phyloP scores from a whole-genome alignment of 2,329 filamentous ascomycete genomes.

The Calonectria leucothoes region DNA sequence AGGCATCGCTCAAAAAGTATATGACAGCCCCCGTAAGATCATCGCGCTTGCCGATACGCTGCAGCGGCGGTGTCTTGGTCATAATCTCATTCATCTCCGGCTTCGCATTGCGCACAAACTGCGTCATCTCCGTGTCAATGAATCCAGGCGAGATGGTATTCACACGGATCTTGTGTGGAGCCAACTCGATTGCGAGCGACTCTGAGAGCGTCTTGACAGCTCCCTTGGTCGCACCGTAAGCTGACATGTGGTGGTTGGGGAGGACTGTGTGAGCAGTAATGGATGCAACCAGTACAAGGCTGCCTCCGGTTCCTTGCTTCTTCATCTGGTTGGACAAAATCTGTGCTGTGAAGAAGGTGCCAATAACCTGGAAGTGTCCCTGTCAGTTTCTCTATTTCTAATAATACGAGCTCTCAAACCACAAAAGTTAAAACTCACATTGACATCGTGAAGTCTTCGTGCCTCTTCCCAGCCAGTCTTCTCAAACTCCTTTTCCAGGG shows the following conservation, averaged over 20 bases:
- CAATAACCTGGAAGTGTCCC: constrained; percentile 44
- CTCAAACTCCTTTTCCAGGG: constrained; percentile 54
- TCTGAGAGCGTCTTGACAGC: constrained; percentile 51
- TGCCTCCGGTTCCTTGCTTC: constrained; percentile 49
- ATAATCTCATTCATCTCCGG: constrained; percentile 46
- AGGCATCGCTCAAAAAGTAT: constrained; percentile 55
- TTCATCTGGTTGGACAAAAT: constrained; percentile 50
- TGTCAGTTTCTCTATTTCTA: neutral
- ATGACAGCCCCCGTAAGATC: constrained; percentile 54
- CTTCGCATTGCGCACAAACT: constrained; percentile 41
- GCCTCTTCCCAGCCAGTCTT: constrained; percentile 55
- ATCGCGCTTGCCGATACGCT: constrained; percentile 51
- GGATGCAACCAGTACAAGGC: constrained; percentile 44
- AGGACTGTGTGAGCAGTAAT: constrained; percentile 16
- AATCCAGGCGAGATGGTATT: constrained; percentile 51
- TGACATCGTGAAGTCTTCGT: constrained; percentile 51
- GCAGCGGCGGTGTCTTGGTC: constrained; percentile 48
- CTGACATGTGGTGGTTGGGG: constrained; percentile 39
- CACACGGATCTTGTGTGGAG: constrained; percentile 46
- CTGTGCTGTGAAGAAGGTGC: constrained; percentile 55
- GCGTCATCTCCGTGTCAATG: constrained; percentile 49
- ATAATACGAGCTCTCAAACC: too few species aligned
- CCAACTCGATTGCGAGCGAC: constrained; percentile 50
- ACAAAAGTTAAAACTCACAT: constrained; percentile 44
- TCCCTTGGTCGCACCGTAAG: constrained; percentile 55